These are phyloP conservation scores for Pseudogymnoascus sp. DNA, from an alignment of 2,329 filamentous ascomycete genomes.

Conservation along the genomic window DNA sequence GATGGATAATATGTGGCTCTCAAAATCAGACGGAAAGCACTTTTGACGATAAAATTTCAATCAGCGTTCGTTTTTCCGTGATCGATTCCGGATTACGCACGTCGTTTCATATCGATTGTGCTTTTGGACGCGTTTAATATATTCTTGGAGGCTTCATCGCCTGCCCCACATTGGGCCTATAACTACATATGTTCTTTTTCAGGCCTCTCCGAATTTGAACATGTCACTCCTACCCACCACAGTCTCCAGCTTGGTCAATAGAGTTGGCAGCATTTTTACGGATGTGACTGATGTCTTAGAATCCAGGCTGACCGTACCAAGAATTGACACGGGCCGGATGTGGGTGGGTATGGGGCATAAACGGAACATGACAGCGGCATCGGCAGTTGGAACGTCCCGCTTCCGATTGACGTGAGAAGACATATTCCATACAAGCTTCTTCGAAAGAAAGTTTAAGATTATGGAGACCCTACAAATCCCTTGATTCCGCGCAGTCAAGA, in stretches of 20 bases:
- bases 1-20: neutral
- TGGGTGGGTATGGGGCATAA: slow-evolving; percentile 1
- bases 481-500: neutral
- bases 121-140: neutral
- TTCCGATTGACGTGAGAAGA: neutral
- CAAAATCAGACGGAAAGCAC: neutral
- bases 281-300: neutral
- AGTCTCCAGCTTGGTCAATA: neutral
- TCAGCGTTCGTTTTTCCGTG: neutral
- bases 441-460: slow-evolving; percentile 7
- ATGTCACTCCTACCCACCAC: neutral
- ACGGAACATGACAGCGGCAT: neutral
- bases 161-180: neutral
- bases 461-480: neutral
- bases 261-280: neutral
- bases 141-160: neutral
- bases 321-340: neutral
- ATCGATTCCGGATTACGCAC: neutral
- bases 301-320: neutral
- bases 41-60: neutral
- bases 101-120: neutral
- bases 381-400: neutral
- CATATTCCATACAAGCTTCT: neutral
- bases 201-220: neutral
- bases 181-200: neutral